Conservation (phyloP, 2,329 filamentous ascomycete genomes). For the Blastomyces percursus region DNA sequence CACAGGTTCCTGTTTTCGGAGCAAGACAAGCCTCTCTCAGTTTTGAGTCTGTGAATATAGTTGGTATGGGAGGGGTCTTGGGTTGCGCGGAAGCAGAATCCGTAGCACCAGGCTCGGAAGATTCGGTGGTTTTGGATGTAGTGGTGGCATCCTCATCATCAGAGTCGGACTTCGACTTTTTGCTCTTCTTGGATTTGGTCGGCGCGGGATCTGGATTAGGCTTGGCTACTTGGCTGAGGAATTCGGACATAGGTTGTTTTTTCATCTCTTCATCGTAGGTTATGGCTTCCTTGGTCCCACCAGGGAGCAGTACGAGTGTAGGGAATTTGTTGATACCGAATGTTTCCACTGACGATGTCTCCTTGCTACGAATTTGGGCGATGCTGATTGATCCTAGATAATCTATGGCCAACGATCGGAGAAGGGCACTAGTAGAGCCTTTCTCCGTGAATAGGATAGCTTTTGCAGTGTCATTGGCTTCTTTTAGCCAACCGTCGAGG, state of each 20-base stretch:
- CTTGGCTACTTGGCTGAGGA: constrained; percentile 64
- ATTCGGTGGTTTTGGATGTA: constrained; percentile 25
- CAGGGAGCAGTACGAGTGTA: constrained; percentile 66
- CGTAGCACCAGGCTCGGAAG: constrained; percentile 4
- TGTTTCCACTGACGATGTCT: constrained; percentile 56
- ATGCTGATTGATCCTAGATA: constrained; percentile 71
- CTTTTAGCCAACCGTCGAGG: constrained; percentile 60
- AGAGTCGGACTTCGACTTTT: constrained; percentile 18
- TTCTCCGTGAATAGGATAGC: constrained; percentile 91
- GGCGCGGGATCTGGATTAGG: constrained; percentile 69
- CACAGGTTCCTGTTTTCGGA: constrained; percentile 67
- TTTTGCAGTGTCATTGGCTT: constrained; percentile 60
- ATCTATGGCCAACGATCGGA: constrained; percentile 80
- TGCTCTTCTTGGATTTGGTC: constrained; percentile 22
- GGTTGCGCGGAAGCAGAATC: constrained; percentile 35
- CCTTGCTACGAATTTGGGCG: constrained; percentile 74
- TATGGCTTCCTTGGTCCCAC: constrained; percentile 55
- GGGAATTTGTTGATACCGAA: constrained; percentile 74
- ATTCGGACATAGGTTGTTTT: constrained; percentile 69
- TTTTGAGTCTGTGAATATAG: constrained; percentile 52
- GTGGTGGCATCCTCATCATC: constrained; percentile 42
- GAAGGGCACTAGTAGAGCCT: constrained; percentile 68
- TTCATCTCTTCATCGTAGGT: constrained; percentile 75
- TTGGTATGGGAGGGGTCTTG: constrained; percentile 49
- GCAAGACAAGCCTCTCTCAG: constrained; percentile 63